Evolutionary conservation across 2,329 filamentous ascomycete genomes (phyloP).

Genomic region (Colletotrichum nymphaeae): DNA sequence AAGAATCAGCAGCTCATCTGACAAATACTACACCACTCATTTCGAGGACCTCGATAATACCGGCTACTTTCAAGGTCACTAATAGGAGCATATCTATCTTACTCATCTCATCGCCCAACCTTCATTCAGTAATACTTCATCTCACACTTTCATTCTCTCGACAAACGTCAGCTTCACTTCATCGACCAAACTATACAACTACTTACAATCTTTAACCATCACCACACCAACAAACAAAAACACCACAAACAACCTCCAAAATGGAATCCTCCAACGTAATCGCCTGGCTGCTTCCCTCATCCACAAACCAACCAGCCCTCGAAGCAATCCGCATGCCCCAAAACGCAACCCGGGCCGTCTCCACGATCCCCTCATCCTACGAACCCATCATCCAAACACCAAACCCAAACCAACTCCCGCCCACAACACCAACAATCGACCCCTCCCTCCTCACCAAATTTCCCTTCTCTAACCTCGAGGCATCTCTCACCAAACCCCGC

Average conservation of each 20-base stretch:
- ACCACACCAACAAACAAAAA: not conserved
- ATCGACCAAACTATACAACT: not conserved
- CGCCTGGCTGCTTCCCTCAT: constrained; percentile 35
- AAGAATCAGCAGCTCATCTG: constrained; percentile 5
- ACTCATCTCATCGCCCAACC: not conserved
- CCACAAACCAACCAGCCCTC: constrained; percentile 32
- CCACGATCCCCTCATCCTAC: constrained; percentile 21
- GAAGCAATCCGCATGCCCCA: constrained; percentile 30
- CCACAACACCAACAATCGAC: constrained; percentile 28
- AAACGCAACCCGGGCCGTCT: constrained; percentile 28
- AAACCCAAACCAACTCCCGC: constrained; percentile 6
- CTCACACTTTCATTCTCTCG: not conserved
- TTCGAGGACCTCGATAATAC: constrained; percentile 10
- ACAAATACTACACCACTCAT: constrained; percentile 15
- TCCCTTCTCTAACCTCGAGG: not conserved
- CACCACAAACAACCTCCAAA: not conserved
- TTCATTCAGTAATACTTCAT: constrained; percentile 11
- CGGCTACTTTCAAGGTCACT: not conserved
- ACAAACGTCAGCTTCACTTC: not conserved
- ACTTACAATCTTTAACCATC: not conserved
- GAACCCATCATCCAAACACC: constrained; percentile 15
- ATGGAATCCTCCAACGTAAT: constrained; percentile 34
- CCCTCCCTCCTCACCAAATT: constrained; percentile 18
- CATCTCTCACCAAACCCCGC: constrained; percentile 4
- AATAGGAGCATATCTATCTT: not conserved